phyloP scores from a whole-genome alignment of 768 basidiomycete genomes.

The Steccherinum ochraceum region DNA sequence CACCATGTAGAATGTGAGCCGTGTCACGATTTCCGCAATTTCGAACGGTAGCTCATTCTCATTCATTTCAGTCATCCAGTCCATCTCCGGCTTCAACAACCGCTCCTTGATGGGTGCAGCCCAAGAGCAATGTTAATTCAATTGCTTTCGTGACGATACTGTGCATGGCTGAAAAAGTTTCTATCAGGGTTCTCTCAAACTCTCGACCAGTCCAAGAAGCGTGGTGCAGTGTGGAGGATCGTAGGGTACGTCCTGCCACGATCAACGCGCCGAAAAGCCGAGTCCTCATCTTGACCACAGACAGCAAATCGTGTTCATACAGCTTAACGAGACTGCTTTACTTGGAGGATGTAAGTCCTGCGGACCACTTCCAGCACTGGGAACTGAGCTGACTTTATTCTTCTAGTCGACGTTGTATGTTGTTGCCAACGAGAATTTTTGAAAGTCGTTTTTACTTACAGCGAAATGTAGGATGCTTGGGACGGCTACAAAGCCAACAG shows the following conservation, averaged over 20 bases:
- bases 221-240: constrained; percentile 49
- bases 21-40: not conserved
- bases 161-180: too few species aligned
- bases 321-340: constrained; percentile 37
- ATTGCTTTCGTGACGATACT: too few species aligned
- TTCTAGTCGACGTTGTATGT: constrained; percentile 3
- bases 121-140: constrained; percentile 44
- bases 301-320: constrained; percentile 53
- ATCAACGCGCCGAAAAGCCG: not conserved
- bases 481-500: constrained; percentile 55
- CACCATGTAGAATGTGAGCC: constrained; percentile 11
- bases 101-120: constrained; percentile 49
- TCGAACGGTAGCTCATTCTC: not conserved
- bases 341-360: constrained; percentile 28
- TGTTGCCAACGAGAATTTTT: too few species aligned
- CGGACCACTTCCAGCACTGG: too few species aligned
- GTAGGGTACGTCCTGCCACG: constrained; percentile 31
- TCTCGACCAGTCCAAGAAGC: constrained; percentile 35
- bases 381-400: not conserved
- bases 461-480: constrained; percentile 41
- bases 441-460: not conserved
- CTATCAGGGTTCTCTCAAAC: constrained; percentile 47
- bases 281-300: constrained; percentile 18
- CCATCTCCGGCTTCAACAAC: constrained; percentile 33
- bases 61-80: constrained; percentile 32